Base-by-base conservation (phyloP, 768 basidiomycete species). In the Russula emetica region DNA sequence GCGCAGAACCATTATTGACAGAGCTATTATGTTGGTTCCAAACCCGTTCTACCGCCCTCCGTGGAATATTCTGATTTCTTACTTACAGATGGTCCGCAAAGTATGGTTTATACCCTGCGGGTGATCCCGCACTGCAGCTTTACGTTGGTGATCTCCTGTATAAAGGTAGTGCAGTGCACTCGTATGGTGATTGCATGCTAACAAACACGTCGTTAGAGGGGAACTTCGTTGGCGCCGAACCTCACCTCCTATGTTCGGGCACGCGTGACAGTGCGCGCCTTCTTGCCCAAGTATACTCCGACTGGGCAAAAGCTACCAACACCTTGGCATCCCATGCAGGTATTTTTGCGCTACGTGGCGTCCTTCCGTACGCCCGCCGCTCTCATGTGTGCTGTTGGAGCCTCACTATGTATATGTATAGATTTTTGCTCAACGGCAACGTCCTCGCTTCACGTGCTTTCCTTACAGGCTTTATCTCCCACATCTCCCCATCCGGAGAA, bases 381-480 rank as follows among this genome's bases (percentile, higher is more conserved):
- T 40, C 40, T 44, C n/a, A 55, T 42, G 58, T 32, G 18, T 66
- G 45, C 61, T 59, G 30, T 44, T 36, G 32, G 28, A 54, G 32
- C 62, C 51, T 59, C 36, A 55, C 45, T 40, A 16, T 52, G n/a
- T 22, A 16, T 70, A 91, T 52, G n/a, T 22, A 18, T 70, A 92
- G 90, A 62, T 91, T 90, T 70, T 78, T 94, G 26, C 83, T 82
- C 66, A 91, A 93, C 58, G 92, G 92, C 18, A 94, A 94, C 67
- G 88, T 99, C 71, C 84, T 93, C n/a, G 91, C 91, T 5, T 92
- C 96, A 4, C 85, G 85, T n/a, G 85, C 88, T n/a, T 97, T 98
- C 79, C 86, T 96, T 72, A 78, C 81, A n/a, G 83, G 86, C 55
- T 93, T 90, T 73, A 80, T 87, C 54, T 79, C 86, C 55, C 82